Base-by-base conservation (phyloP, 2,329 filamentous ascomycete genomes). In the Talaromyces amestolkiae region DNA sequence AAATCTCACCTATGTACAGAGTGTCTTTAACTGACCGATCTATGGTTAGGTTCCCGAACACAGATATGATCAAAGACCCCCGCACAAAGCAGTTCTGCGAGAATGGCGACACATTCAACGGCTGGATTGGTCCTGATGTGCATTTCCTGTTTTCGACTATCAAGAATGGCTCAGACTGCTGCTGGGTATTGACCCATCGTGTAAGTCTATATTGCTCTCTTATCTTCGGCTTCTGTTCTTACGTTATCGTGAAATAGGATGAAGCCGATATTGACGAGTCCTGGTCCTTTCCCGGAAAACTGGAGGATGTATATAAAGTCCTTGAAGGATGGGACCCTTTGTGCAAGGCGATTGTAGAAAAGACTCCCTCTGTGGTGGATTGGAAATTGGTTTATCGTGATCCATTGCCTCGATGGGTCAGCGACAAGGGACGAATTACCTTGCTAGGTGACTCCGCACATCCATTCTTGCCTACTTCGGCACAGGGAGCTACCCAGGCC, bases 151-250 rank as follows among this genome's bases (percentile, higher is more conserved):
- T 81, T 7, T 83, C 83, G 2, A 81, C 81, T 0, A 80, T 86
- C 65, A 85, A 86, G 71, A 77, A 79, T 41, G 83, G 83, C 9
- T 78, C 79, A 58, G 83, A 85, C 66, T 82, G 86, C 68, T 82
- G 78, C 63, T 86, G 84, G 84, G 84, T 85, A 6, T 82, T 83
- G 61, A 85, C 85, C 35, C 84, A 86, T 71, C 80, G 78, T 66
- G 79, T 80, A 66, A 43, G 66, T 45, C 7, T 58, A 31, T 13
- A 5, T 17, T 8, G 0, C 17, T 15, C 17, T 35, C 7, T 19
- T n/a, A 22, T 9, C 51, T 8, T 56, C 10, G 15, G 5, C 9
- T 7, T 37, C n/a, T 8, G 31, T 22, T 22, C 7, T 61, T 53
- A 35, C 15, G 8, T 22, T 31, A 19, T 13, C 19, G 8, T 5